Evolutionary conservation across 2,329 filamentous ascomycete genomes (phyloP).

Genomic region (Fusarium avenaceum): DNA sequence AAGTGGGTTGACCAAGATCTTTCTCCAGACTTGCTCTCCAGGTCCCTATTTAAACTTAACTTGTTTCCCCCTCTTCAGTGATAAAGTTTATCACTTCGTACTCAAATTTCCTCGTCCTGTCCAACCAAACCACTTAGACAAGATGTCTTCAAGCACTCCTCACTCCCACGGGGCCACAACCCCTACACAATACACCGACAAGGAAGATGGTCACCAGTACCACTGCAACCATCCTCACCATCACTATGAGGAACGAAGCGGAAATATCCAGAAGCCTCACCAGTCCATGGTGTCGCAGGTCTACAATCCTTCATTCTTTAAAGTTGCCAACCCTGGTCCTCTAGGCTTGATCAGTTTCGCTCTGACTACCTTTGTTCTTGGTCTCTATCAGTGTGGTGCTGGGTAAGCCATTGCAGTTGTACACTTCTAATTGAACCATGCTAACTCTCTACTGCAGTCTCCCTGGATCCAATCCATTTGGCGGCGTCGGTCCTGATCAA

Average conservation of each 20-base stretch:
- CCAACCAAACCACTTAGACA: neutral
- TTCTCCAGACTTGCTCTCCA: conserved; percentile 13
- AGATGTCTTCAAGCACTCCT: conserved; percentile 42
- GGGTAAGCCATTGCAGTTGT: conserved; percentile 60
- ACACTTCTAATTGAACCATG: neutral
- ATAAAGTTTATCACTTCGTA: neutral
- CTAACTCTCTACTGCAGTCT: conserved; percentile 45
- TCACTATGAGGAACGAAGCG: conserved; percentile 29
- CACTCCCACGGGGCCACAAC: conserved; percentile 44
- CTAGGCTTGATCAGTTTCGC: conserved; percentile 74
- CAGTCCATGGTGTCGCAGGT: conserved; percentile 56
- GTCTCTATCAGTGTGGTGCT: conserved; percentile 60
- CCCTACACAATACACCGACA: conserved; percentile 46
- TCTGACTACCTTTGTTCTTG: conserved; percentile 73
- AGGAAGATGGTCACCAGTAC: conserved; percentile 36
- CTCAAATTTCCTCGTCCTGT: neutral
- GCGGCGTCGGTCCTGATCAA: conserved; percentile 53
- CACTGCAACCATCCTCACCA: conserved; percentile 34
- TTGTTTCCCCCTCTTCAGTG: neutral
- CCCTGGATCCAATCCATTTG: conserved; percentile 53
- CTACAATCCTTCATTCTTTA: conserved; percentile 54
- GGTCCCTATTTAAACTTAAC: conserved; percentile 12
- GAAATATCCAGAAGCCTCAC: conserved; percentile 43
- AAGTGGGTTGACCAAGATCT: conserved; percentile 12
- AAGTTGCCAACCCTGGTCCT: conserved; percentile 71